These are phyloP conservation scores for Bretschneidera sinensis DNA, from an alignment of 345 rosid species.

Conservation along the genomic window DNA sequence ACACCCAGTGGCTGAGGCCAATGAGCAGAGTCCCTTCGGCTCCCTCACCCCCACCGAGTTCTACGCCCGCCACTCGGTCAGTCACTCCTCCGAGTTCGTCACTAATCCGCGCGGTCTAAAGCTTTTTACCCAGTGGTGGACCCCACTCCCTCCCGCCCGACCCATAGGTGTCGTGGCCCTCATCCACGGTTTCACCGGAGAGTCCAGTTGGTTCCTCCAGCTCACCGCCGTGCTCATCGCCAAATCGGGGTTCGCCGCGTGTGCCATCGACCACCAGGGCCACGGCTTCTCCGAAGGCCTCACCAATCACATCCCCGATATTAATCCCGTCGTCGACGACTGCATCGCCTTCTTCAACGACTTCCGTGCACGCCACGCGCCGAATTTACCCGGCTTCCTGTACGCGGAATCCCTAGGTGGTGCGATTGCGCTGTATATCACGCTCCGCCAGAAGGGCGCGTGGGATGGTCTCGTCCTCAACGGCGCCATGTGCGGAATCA, in stretches of 20 bases:
- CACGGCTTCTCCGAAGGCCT: conserved; percentile 94
- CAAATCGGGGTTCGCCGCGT: conserved; percentile 63
- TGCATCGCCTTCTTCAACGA: conserved; percentile 59
- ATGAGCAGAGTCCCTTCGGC: conserved; percentile 64
- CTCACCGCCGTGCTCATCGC: conserved; percentile 78
- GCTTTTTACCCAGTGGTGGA: conserved; percentile 89
- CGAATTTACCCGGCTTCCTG: conserved; percentile 62
- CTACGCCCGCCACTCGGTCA: conserved; percentile 67
- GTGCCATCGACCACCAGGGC: conserved; percentile 96
- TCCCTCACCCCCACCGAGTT: conserved; percentile 55
- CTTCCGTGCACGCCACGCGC: conserved; percentile 50
- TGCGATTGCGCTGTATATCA: conserved; percentile 70
- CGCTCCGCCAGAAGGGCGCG: conserved; percentile 58
- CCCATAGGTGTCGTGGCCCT: conserved; percentile 58
- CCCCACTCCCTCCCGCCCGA: conserved; percentile 51
- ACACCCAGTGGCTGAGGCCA: conserved; percentile 74
- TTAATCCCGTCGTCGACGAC: conserved; percentile 75
- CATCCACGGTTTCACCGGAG: conserved; percentile 94
- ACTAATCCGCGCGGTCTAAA: conserved; percentile 72
- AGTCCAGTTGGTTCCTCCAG: conserved; percentile 75
- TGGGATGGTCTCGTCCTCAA: conserved; percentile 83
- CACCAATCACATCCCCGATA: conserved; percentile 60
- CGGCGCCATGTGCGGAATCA: conserved; percentile 96
- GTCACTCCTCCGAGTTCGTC: conserved; percentile 61
- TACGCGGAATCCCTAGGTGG: conserved; percentile 94